phyloP scores from a whole-genome alignment of 495 filamentous ascomycete genomes.

The Chaetomium tenue region DNA sequence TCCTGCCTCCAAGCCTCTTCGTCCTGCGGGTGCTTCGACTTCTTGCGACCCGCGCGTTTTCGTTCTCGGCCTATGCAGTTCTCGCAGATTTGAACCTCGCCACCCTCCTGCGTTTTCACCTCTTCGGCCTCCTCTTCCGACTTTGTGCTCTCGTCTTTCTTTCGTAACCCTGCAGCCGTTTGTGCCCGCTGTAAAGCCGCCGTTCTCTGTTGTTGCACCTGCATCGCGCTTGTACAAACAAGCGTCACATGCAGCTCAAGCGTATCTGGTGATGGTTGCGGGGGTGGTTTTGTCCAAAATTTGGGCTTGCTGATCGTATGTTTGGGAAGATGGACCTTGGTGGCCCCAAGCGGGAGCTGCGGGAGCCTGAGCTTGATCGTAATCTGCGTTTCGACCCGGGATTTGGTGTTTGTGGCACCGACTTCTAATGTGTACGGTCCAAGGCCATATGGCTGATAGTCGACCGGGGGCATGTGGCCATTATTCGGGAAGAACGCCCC shows the following conservation, averaged over 20 bases:
- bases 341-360: conserved; percentile 68
- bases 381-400: conserved; percentile 93
- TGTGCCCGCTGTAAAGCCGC: conserved; percentile 67
- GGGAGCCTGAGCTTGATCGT: conserved; percentile 72
- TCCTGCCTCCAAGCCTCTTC: conserved; percentile 75
- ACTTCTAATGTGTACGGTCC: conserved; percentile 20
- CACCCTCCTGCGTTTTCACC: conserved; percentile 70
- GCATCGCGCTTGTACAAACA: conserved; percentile 94
- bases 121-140: conserved; percentile 53
- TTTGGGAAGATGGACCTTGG: conserved; percentile 77
- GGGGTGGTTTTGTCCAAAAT: conserved; percentile 65
- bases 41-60: conserved; percentile 86
- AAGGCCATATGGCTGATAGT: conserved; percentile 14
- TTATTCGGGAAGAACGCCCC: conserved; percentile 7
- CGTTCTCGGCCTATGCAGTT: conserved; percentile 82
- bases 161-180: conserved; percentile 18
- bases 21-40: conserved; percentile 84
- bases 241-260: conserved; percentile 77
- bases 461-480: neutral
- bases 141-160: neutral
- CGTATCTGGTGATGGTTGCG: conserved; percentile 62
- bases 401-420: conserved; percentile 54
- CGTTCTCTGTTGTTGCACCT: conserved; percentile 58
- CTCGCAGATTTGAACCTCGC: conserved; percentile 80
- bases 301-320: conserved; percentile 92